phyloP scores from a whole-genome alignment of 805 yeast genomes.

The Zygotorulaspora chibaensis region DNA sequence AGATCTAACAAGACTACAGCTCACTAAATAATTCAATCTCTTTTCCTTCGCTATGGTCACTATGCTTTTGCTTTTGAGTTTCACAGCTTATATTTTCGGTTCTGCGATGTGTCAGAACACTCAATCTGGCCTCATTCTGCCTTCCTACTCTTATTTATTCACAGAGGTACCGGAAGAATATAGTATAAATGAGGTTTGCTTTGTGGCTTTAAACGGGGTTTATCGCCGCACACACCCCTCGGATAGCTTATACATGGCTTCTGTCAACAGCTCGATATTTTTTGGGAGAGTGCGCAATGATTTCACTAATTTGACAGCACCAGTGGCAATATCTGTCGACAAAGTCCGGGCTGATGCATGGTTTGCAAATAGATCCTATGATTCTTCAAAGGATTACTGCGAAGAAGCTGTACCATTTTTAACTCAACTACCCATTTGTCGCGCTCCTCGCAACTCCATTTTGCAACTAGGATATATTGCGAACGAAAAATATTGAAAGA shows the following conservation, averaged over 20 bases:
- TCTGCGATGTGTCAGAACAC: neutral
- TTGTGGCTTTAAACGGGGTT: neutral
- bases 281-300: neutral
- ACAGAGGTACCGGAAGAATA: neutral
- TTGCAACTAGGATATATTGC: neutral
- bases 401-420: neutral
- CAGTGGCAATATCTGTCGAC: neutral
- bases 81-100: neutral
- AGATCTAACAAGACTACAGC: neutral
- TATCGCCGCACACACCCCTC: neutral
- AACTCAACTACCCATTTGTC: neutral
- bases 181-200: neutral
- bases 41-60: neutral
- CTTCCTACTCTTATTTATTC: neutral
- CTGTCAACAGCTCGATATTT: neutral
- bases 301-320: neutral
- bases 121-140: neutral
- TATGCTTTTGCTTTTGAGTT: neutral
- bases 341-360: neutral
- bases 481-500: neutral
- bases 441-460: neutral
- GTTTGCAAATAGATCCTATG: neutral
- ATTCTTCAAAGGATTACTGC: neutral
- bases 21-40: neutral
- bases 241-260: neutral